Conservation (phyloP, 2,329 filamentous ascomycete genomes). For the Aspergillus fumigatiaffinis region DNA sequence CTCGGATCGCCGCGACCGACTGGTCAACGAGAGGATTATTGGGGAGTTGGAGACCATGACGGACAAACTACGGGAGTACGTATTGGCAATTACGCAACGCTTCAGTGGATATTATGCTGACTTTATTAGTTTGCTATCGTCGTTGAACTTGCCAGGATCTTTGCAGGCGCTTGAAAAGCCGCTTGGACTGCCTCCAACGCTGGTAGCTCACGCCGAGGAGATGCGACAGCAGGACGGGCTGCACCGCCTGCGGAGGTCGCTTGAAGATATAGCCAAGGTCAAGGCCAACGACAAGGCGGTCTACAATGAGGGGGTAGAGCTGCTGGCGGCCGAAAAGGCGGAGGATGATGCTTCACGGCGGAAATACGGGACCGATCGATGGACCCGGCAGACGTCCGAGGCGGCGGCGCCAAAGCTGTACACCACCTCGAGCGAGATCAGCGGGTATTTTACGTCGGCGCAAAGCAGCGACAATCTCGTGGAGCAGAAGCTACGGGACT, state of each 20-base stretch:
- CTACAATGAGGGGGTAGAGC: conserved; percentile 77
- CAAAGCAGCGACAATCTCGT: conserved; percentile 66
- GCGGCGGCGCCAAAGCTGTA: conserved; percentile 70
- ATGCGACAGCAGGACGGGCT: conserved; percentile 87
- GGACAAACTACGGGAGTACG: conserved; percentile 67
- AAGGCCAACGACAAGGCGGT: conserved; percentile 71
- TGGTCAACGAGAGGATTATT: conserved; percentile 84
- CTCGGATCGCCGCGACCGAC: conserved; percentile 81
- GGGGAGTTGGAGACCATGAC: conserved; percentile 79
- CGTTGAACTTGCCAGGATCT: conserved; percentile 83
- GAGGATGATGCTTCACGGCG: conserved; percentile 73
- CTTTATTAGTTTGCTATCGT: conserved; percentile 57
- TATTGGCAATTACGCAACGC: conserved; percentile 1
- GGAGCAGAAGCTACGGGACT: conserved; percentile 71
- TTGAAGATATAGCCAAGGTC: conserved; percentile 88
- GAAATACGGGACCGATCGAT: conserved; percentile 83
- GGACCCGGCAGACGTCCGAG: conserved; percentile 67
- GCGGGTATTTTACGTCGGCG: conserved; percentile 76
- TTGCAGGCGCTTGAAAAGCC: conserved; percentile 94
- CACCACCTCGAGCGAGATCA: conserved; percentile 71
- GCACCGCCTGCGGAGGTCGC: conserved; percentile 69
- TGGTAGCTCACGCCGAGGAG: conserved; percentile 89
- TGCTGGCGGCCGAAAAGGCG: conserved; percentile 73
- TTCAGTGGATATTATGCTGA: conserved; percentile 10
- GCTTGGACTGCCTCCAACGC: conserved; percentile 76